Evolutionary conservation across 768 basidiomycete species (phyloP), one percentile per base, ranked within the genome.

Genomic region (Tylopilus felleus): DNA sequence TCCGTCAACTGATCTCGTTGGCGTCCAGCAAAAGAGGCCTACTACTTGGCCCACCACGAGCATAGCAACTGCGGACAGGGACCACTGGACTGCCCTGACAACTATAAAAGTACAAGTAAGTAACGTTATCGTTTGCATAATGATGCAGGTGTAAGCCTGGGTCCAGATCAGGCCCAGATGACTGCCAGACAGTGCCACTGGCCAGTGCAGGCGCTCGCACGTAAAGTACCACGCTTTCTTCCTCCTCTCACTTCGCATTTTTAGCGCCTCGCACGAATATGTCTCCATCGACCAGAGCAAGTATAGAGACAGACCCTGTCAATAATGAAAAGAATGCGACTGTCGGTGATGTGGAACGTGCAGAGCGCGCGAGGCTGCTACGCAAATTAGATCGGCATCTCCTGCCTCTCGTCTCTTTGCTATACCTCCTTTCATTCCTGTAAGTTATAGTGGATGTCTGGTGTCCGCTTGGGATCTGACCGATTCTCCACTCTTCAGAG

Each of bases 361-460:
- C 45, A 29, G 65, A 70, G 45, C 69, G 65, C 25, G 55, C 63
- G 2, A 68, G 59, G 53, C 44, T 70, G 8, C 55, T 79, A 42
- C 68, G 75, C 23, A 80, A 79, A 59, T 57, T 79, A 28, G 78
- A 80, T 57, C 62, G 66, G 55, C 75, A 78, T 55, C 58, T 79
- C 22, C 58, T 80, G 45, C 76, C 77, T 8, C 69, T 78, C 45
- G 71, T 78, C 35, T 76, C 75, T 6, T 52, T 77, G 35, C 60
- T 80, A 12, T 78, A 77, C 52, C 65, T 79, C 38, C 66, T 77
- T 47, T 78, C 76, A 8, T 79, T 78, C 60, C 61, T 79, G 75
- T 78, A 55, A 68, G 77, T 72, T 46, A 5, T 23, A 2, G 8
- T 41, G 17, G 22, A 38, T 4, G 39, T 23, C 38, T 16, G 1